These are phyloP conservation scores for Mycena vulgaris DNA, from an alignment of 768 basidiomycete genomes.

Conservation along the genomic window DNA sequence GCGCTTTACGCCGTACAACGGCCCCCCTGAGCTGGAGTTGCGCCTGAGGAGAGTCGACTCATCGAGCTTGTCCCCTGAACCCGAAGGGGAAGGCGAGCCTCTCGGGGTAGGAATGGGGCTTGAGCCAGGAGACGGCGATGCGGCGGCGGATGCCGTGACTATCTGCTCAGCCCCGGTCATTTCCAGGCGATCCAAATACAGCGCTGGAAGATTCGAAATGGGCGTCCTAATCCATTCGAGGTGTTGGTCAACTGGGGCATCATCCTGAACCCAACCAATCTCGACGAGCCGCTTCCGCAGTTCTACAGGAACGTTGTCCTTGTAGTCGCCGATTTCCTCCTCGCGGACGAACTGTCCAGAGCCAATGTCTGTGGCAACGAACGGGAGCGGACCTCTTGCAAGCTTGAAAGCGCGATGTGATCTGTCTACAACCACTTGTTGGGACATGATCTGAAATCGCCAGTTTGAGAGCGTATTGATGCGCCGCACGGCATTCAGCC, in stretches of 20 bases:
- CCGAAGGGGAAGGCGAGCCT: constrained; percentile 41
- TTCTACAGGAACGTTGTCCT: constrained; percentile 74
- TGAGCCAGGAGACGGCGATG: constrained; percentile 47
- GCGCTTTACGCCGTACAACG: constrained; percentile 65
- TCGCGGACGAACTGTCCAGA: constrained; percentile 70
- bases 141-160: constrained; percentile 17
- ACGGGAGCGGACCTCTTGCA: constrained; percentile 79
- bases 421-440: constrained; percentile 73
- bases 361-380: constrained; percentile 84
- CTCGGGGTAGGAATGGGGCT: constrained; percentile 52
- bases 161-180: constrained; percentile 44
- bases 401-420: constrained; percentile 78
- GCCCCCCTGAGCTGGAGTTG: constrained; percentile 70
- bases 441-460: constrained; percentile 79
- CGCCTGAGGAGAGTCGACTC: constrained; percentile 61
- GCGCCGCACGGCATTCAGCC: constrained; percentile 68
- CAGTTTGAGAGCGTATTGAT: constrained; percentile 73
- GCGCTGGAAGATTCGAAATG: constrained; percentile 73
- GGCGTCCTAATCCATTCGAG: constrained; percentile 75
- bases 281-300: constrained; percentile 76
- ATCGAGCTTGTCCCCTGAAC: constrained; percentile 45
- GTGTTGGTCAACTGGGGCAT: constrained; percentile 67
- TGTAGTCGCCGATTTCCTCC: constrained; percentile 65
- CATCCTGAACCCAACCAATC: constrained; percentile 82
- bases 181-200: constrained; percentile 69